Base-by-base conservation (phyloP, 306 rosid genomes). In the Vigna mungo region DNA sequence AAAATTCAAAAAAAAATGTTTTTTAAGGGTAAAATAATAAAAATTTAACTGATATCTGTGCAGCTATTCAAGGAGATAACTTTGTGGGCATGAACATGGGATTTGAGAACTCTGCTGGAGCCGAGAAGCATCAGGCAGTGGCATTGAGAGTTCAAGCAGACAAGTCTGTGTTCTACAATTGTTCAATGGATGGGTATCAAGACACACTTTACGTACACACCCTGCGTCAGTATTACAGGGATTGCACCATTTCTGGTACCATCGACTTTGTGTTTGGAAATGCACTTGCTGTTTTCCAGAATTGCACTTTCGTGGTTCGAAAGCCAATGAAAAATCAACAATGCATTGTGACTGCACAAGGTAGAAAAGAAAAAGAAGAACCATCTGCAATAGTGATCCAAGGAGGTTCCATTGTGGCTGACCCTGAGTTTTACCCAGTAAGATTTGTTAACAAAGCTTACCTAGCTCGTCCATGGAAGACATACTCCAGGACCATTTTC, bases 61-160 rank as follows among this genome's bases (percentile, higher is more conserved):
- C 6, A 6, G 54, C 20, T 49, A 16, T 49, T 7, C 63, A 69
- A 1, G 97, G 87, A 47, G 90, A 88, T 51, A 37, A 76, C 46
- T 93, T 93, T 80, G 72, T 64, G 1, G 98, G 86, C 0, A 73
- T 72, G 16, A 80, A 87, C 18, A 88, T 93, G 11, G 96, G 96
- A n/a, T 81, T 91, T 34, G 95, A 88, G 80, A 93, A 93, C 82
- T 36, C 81, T 0, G 94, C 96, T 0, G 93, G 96, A 1, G 70
- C 95, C 1, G 44, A 72, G 0, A 89, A 89, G 46, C 89, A 83
- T 59, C 95, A 93, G 67, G 98, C 98, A 2, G 93, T 88, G 8
- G 97, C 98, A 5, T 4, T 89, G 21, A 82, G 93, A 18, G 97
- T 88, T 51, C 85, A 88, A 80, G 85, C 89, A 3, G 98, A 93